Evolutionary conservation across 495 filamentous ascomycete genomes (phyloP).

Genomic region (Aspergillus egyptiacus): DNA sequence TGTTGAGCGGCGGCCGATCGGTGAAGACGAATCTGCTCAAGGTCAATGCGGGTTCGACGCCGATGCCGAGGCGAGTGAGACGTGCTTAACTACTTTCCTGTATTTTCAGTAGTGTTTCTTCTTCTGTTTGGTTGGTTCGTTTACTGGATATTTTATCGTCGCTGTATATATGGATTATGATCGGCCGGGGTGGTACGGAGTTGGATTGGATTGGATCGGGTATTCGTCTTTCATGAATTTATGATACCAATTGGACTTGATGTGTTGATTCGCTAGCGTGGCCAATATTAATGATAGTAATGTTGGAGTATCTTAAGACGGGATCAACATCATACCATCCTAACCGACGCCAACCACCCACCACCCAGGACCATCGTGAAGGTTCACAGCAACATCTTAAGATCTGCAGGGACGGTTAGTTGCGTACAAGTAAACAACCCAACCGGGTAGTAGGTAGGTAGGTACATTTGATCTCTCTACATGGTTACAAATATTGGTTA

Average conservation of each 20-base stretch:
- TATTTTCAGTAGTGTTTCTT: neutral
- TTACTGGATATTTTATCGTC: constrained; percentile 4
- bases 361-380: neutral
- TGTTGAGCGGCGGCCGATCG: constrained; percentile 16
- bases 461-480: too few species aligned
- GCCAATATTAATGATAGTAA: too few species aligned
- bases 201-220: neutral
- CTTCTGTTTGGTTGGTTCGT: neutral
- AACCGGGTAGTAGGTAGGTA: too few species aligned
- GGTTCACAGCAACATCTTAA: neutral
- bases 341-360: neutral
- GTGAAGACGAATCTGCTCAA: constrained; percentile 32
- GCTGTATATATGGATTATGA: constrained; percentile 2
- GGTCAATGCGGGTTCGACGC: constrained; percentile 37
- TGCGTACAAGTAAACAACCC: too few species aligned
- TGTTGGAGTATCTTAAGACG: too few species aligned
- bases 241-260: too few species aligned
- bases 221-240: too few species aligned
- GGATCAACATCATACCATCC: too few species aligned
- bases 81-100: constrained; percentile 23
- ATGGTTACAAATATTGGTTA: too few species aligned
- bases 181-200: too few species aligned
- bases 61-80: constrained; percentile 36
- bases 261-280: too few species aligned
- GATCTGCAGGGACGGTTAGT: constrained; percentile 4